Percentiles rank a stretch among this genome's conserved stretches.
Conservation (phyloP, 2,329 filamentous ascomycete genomes). For the Laburnicola sp. region DNA sequence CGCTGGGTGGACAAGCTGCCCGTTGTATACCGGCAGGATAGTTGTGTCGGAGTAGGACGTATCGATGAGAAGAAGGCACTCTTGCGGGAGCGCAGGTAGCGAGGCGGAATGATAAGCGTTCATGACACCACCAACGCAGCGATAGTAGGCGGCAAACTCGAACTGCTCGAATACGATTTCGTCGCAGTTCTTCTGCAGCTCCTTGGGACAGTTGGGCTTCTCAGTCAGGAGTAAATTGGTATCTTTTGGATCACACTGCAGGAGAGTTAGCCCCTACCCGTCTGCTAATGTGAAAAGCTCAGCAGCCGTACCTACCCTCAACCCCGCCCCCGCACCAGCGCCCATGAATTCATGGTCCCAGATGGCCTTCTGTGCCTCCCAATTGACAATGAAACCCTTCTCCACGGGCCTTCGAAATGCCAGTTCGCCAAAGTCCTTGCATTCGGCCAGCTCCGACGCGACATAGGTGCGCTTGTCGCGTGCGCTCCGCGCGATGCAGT, state of each 20-base stretch:
- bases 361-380: slow-evolving; percentile 93
- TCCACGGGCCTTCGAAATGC: slow-evolving; percentile 87
- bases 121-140: slow-evolving; percentile 65
- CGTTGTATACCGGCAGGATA: slow-evolving; percentile 81
- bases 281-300: not conserved
- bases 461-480: slow-evolving; percentile 79
- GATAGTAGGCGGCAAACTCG: slow-evolving; percentile 83
- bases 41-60: slow-evolving; percentile 93
- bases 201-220: slow-evolving; percentile 78
- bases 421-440: slow-evolving; percentile 87
- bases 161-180: slow-evolving; percentile 98
- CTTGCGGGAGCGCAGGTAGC: slow-evolving; percentile 61
- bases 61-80: slow-evolving; percentile 86
- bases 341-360: slow-evolving; percentile 91
- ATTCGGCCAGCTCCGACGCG: slow-evolving; percentile 74
- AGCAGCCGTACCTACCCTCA: slow-evolving; percentile 49
- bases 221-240: slow-evolving; percentile 86
- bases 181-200: slow-evolving; percentile 85
- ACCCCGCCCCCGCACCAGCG: slow-evolving; percentile 66
- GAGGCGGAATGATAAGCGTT: slow-evolving; percentile 72
- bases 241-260: slow-evolving; percentile 70
- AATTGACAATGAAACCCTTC: slow-evolving; percentile 92
- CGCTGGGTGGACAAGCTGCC: slow-evolving; percentile 76
- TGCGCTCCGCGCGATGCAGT: slow-evolving; percentile 79
- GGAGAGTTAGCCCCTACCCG: slow-evolving; percentile 3